Evolutionary conservation across 805 yeast genomes (phyloP).

Genomic region (Saturnispora galanensis): DNA sequence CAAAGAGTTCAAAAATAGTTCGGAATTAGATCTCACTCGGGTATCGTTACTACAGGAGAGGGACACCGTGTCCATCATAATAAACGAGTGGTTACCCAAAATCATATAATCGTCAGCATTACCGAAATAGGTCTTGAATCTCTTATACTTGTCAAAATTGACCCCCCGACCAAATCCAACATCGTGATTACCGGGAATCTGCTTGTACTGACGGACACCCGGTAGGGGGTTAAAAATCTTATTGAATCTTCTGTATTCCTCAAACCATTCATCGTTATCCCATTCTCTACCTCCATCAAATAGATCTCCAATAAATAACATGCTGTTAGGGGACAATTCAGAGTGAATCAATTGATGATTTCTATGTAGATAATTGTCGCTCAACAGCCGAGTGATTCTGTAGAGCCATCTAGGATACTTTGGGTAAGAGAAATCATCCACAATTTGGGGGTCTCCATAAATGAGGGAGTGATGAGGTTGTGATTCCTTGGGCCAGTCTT

Average conservation of each 20-base stretch:
- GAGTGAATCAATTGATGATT: slow-evolving; percentile 49
- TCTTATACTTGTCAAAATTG: slow-evolving; percentile 39
- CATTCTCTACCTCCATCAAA: slow-evolving; percentile 95
- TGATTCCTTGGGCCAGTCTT: slow-evolving; percentile 34
- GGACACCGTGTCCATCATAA: slow-evolving; percentile 77
- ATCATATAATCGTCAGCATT: slow-evolving; percentile 45
- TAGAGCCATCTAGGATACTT: slow-evolving; percentile 39
- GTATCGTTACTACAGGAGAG: slow-evolving; percentile 49
- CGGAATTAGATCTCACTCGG: slow-evolving; percentile 37
- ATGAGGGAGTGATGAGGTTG: slow-evolving; percentile 28
- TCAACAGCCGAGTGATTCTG: slow-evolving; percentile 44
- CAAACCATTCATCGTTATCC: slow-evolving; percentile 47
- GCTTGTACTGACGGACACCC: slow-evolving; percentile 27
- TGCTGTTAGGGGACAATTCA: slow-evolving; percentile 67
- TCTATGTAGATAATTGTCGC: slow-evolving; percentile 73
- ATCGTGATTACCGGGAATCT: slow-evolving; percentile 92
- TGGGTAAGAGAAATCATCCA: slow-evolving; percentile 85
- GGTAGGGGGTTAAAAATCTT: slow-evolving; percentile 40
- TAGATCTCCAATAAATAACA: slow-evolving; percentile 79
- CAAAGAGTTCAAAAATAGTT: slow-evolving; percentile 39
- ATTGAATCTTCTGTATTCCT: slow-evolving; percentile 62
- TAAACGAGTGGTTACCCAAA: slow-evolving; percentile 62
- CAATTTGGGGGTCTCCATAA: slow-evolving; percentile 90
- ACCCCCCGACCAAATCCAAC: slow-evolving; percentile 84
- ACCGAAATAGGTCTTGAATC: slow-evolving; percentile 73